A percentile compares a stretch with the other conserved stretches of the same genome.
Conservation (phyloP, 1,284 basidiomycete genomes). For the Ustilago shanxiensis region DNA sequence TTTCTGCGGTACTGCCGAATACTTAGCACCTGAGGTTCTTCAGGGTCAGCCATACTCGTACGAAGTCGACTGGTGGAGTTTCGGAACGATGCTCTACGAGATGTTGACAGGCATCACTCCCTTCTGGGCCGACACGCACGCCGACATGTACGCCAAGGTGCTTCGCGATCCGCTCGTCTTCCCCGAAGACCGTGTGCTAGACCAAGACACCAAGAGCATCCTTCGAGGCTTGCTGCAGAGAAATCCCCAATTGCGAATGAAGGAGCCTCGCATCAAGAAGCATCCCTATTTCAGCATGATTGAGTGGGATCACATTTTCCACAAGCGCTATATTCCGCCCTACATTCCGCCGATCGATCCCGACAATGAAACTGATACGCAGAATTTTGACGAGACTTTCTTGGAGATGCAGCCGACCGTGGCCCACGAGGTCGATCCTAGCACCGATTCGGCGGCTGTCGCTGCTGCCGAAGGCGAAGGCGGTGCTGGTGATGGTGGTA, state of each 20-base stretch:
- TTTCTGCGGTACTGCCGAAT: conserved; percentile 98
- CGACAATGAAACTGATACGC: conserved; percentile 91
- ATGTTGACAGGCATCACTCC: conserved; percentile 99
- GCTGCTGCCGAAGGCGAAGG: conserved; percentile 18
- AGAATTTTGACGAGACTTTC: conserved; percentile 97
- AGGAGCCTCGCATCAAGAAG: conserved; percentile 90
- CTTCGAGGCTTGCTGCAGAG: conserved; percentile 93
- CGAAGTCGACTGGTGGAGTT: conserved; percentile 99
- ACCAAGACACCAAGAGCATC: conserved; percentile 92
- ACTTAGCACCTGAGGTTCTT: conserved; percentile 99
- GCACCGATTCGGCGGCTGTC: conserved; percentile 20
- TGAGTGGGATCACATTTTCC: conserved; percentile 92
- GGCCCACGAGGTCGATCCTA: conserved; percentile 38
- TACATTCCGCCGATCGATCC: conserved; percentile 95
- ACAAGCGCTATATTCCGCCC: conserved; percentile 95
- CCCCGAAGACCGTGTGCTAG: conserved; percentile 88
- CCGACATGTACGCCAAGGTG: conserved; percentile 92
- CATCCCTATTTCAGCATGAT: conserved; percentile 98
- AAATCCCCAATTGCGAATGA: conserved; percentile 88
- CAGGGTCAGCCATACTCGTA: conserved; percentile 96
- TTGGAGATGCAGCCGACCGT: conserved; percentile 78
- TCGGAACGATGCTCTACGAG: conserved; percentile 98
- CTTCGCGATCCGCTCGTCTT: conserved; percentile 88
- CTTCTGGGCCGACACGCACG: conserved; percentile 94
- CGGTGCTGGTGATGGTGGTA: conserved; percentile 11